Evolutionary conservation across 768 basidiomycete genomes (phyloP).

Genomic region (Pleurotus platypus): DNA sequence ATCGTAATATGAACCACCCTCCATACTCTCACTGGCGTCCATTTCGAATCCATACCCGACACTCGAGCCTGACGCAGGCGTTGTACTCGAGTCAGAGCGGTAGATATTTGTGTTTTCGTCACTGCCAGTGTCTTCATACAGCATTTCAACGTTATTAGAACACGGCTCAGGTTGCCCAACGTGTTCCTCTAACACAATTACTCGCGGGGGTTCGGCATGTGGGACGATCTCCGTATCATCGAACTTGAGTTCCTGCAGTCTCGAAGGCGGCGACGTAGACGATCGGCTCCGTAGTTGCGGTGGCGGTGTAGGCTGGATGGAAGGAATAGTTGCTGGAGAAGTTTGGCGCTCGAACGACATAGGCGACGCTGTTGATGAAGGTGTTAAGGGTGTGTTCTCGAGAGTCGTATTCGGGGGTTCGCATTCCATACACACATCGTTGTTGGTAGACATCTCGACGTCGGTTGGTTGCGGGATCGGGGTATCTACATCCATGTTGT

Average conservation of each 20-base stretch:
- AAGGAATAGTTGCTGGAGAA: neutral
- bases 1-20: too few species aligned
- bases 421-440: neutral
- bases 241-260: conserved; percentile 1
- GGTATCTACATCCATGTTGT: too few species aligned
- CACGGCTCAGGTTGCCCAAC: neutral
- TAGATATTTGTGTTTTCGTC: too few species aligned
- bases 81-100: too few species aligned
- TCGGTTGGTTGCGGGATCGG: too few species aligned
- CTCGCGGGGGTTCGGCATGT: neutral
- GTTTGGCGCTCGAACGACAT: neutral
- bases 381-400: neutral
- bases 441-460: neutral
- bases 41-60: too few species aligned
- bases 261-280: neutral
- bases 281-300: neutral
- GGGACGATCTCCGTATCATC: neutral
- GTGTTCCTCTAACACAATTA: conserved; percentile 3
- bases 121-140: too few species aligned
- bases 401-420: too few species aligned
- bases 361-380: neutral
- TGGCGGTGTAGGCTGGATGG: neutral
- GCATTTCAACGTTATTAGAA: too few species aligned
- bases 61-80: too few species aligned
- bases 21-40: too few species aligned